Percentiles rank a stretch among this genome's conserved stretches.
Evolutionary conservation across 768 basidiomycete genomes (phyloP).

Genomic region (Porpolomopsis calyptriformis): DNA sequence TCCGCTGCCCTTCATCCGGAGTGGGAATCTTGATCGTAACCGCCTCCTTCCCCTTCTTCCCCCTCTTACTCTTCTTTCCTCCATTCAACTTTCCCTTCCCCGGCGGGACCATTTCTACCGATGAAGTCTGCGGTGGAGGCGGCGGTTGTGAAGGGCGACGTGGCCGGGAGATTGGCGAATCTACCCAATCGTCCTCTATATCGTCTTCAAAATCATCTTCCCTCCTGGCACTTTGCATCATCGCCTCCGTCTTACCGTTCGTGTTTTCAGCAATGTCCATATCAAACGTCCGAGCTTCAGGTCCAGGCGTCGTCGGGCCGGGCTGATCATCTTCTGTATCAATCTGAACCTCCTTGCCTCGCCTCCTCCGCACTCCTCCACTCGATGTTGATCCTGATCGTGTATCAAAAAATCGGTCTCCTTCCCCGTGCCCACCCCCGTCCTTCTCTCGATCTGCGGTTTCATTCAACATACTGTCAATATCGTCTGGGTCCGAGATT

Average conservation of each 20-base stretch:
- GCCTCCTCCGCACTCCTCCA: slow-evolving; percentile 18
- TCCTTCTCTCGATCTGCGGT: slow-evolving; percentile 23
- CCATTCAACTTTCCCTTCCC: slow-evolving; percentile 10
- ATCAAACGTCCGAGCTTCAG: slow-evolving; percentile 30
- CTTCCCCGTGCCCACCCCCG: slow-evolving; percentile 28
- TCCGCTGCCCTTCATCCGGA: slow-evolving; percentile 27
- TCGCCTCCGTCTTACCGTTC: slow-evolving; percentile 12
- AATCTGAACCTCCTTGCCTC: slow-evolving; percentile 40
- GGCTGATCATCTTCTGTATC: slow-evolving; percentile 67
- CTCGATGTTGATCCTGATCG: slow-evolving; percentile 35
- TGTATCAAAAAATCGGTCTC: slow-evolving; percentile 46
- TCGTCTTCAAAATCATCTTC: slow-evolving; percentile 27
- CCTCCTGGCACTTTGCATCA: slow-evolving; percentile 19
- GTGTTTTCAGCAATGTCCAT: slow-evolving; percentile 20
- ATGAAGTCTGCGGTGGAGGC: slow-evolving; percentile 3
- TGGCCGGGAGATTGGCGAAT: slow-evolving; percentile 40
- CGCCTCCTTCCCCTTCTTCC: slow-evolving; percentile 33
- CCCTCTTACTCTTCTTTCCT: slow-evolving; percentile 22
- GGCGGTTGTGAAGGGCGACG: slow-evolving; percentile 2
- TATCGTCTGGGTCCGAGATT: slow-evolving; percentile 68
- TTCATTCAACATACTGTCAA: slow-evolving; percentile 39
- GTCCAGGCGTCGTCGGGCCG: slow-evolving; percentile 61
- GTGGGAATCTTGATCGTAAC: slow-evolving; percentile 28
- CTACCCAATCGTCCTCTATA: slow-evolving; percentile 59
- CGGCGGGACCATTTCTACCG: slow-evolving; percentile 8